phyloP scores from a whole-genome alignment of 176 grass and related monocot species.

The Bolboschoenus planiculmis region DNA sequence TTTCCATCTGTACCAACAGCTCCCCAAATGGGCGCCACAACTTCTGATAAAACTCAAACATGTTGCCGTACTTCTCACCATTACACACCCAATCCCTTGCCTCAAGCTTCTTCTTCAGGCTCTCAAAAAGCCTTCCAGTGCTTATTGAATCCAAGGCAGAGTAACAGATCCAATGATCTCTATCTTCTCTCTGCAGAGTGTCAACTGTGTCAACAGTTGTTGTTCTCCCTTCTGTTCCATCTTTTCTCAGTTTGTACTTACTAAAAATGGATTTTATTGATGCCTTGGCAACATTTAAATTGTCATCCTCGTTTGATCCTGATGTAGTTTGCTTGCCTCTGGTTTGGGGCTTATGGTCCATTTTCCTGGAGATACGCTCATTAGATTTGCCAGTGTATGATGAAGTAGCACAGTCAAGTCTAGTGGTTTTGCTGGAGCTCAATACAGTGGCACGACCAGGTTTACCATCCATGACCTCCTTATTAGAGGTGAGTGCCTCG shows the following conservation, averaged over 20 bases:
- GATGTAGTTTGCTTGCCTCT: background rate
- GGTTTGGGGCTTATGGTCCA: background rate
- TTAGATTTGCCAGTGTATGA: background rate
- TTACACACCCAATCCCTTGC: conserved; percentile 50
- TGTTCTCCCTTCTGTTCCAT: conserved; percentile 67
- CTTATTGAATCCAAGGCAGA: conserved; percentile 87
- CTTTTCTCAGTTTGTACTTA: conserved; percentile 81
- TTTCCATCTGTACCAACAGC: conserved; percentile 89
- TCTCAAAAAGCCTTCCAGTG: conserved; percentile 71
- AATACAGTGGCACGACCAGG: background rate
- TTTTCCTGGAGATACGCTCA: background rate
- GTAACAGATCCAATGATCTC: conserved; percentile 68
- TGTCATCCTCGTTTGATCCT: conserved; percentile 16
- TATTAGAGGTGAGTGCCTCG: conserved; percentile 82
- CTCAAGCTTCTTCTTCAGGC: conserved; percentile 68
- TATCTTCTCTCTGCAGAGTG: conserved; percentile 79
- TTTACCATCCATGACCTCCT: conserved; percentile 56
- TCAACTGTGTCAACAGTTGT: conserved; percentile 50
- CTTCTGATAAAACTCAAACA: conserved; percentile 88
- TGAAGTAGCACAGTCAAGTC: background rate
- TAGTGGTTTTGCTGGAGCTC: background rate
- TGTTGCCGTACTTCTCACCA: conserved; percentile 49
- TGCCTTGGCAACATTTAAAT: conserved; percentile 56
- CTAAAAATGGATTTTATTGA: conserved; percentile 99
- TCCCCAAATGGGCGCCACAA: conserved; percentile 87